Conservation (phyloP, 306 rosid genomes). For the Lablab purpureus region DNA sequence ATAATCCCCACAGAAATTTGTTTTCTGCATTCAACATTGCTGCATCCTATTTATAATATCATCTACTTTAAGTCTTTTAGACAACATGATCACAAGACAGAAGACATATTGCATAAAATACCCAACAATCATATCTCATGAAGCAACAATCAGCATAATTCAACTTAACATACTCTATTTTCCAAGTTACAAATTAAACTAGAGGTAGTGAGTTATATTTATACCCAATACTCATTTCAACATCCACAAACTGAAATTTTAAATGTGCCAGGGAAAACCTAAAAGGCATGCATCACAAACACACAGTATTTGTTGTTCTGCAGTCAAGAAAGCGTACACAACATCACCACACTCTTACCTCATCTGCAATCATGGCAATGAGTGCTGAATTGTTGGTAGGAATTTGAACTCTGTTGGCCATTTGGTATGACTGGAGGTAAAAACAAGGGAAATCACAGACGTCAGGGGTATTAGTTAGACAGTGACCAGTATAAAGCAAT, state of each 20-base stretch:
- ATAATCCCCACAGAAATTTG: background rate
- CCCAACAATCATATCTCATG: slow-evolving; percentile 3
- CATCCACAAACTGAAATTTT: slow-evolving; percentile 9
- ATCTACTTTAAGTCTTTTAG: background rate
- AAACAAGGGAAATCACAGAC: slow-evolving; percentile 25
- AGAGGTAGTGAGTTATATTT: slow-evolving; percentile 7
- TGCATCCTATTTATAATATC: background rate
- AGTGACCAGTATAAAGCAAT: slow-evolving; percentile 11
- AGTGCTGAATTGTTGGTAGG: slow-evolving; percentile 72
- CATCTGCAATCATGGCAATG: slow-evolving; percentile 94
- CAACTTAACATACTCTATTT: slow-evolving; percentile 15
- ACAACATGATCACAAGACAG: background rate
- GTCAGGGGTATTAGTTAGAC: slow-evolving; percentile 2
- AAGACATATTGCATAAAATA: slow-evolving; percentile 1
- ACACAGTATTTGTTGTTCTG: background rate
- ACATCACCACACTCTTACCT: slow-evolving; percentile 56
- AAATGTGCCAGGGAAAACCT: background rate
- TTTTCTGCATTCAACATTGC: background rate
- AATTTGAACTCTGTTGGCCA: slow-evolving; percentile 77
- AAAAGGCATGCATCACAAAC: slow-evolving; percentile 6
- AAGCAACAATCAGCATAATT: background rate
- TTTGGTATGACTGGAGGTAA: slow-evolving; percentile 46
- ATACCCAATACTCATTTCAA: slow-evolving; percentile 19
- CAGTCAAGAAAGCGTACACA: background rate
- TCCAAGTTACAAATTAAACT: background rate